A percentile compares a stretch with the other conserved stretches of the same genome.
Evolutionary conservation across 2,329 filamentous ascomycete genomes (phyloP).

Genomic region (Coniella lustricola): DNA sequence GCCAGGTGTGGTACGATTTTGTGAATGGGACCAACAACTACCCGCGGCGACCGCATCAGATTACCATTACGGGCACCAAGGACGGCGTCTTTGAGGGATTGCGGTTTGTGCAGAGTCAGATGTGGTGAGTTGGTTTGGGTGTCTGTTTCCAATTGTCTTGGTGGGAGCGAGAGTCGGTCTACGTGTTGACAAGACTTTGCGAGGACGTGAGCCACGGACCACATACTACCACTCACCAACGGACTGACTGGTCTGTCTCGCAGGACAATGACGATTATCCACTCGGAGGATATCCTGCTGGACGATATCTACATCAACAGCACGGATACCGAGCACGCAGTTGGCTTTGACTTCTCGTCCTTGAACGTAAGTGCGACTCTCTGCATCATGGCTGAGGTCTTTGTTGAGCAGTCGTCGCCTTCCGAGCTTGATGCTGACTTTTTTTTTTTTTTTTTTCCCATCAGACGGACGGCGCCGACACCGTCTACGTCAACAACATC

Average conservation of each 20-base stretch:
- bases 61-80: conserved; percentile 19
- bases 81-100: conserved; percentile 10
- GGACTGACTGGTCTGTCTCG: not conserved
- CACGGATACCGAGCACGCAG: conserved; percentile 11
- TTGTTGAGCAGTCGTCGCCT: too few species aligned
- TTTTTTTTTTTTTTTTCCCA: too few species aligned
- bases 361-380: conserved; percentile 7
- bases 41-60: conserved; percentile 23
- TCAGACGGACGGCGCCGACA: conserved; percentile 15
- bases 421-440: too few species aligned
- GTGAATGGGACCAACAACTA: conserved; percentile 24
- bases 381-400: too few species aligned
- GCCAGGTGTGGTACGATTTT: conserved; percentile 25
- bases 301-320: conserved; percentile 15
- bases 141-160: not conserved
- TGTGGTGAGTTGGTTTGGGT: conserved; percentile 8
- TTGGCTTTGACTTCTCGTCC: conserved; percentile 14
- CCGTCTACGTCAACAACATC: conserved; percentile 13
- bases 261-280: conserved; percentile 17
- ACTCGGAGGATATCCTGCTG: conserved; percentile 12
- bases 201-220: too few species aligned
- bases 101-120: conserved; percentile 14
- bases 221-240: too few species aligned
- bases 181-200: too few species aligned
- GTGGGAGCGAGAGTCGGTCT: too few species aligned